Percentiles rank a stretch among this genome's conserved stretches.
phyloP scores from a whole-genome alignment of 495 filamentous ascomycete genomes.

The Aspergillus panamensis region DNA sequence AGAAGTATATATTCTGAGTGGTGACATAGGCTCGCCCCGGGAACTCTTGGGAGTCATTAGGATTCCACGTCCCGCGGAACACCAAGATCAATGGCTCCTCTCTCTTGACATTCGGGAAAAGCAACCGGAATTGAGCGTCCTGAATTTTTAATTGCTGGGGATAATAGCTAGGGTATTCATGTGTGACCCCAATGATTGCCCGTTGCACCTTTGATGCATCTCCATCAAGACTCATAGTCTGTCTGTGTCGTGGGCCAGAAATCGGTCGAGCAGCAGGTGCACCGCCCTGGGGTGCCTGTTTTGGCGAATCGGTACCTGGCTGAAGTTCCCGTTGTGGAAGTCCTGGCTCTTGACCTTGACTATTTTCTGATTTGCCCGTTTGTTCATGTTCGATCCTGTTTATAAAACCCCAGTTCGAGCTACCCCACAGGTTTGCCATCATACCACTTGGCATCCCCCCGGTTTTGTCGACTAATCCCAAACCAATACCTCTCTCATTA shows the following conservation, averaged over 20 bases:
- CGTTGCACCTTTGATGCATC: constrained; percentile 46
- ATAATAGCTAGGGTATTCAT: constrained; percentile 77
- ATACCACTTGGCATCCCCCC: constrained; percentile 76
- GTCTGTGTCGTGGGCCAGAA: constrained; percentile 56
- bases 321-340: constrained; percentile 3
- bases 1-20: constrained; percentile 83
- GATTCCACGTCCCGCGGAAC: constrained; percentile 70
- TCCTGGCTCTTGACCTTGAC: constrained; percentile 30
- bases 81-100: constrained; percentile 78
- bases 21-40: constrained; percentile 90
- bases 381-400: constrained; percentile 62
- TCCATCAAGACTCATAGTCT: constrained; percentile 74
- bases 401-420: constrained; percentile 74
- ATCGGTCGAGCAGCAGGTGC: constrained; percentile 13
- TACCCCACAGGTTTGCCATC: constrained; percentile 92
- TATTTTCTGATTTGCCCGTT: constrained; percentile 38
- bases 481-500: constrained; percentile 65
- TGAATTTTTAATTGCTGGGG: constrained; percentile 79
- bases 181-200: constrained; percentile 37
- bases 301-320: constrained; percentile 31
- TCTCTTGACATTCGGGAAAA: constrained; percentile 76
- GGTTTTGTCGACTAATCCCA: constrained; percentile 55
- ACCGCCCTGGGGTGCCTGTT: constrained; percentile 22
- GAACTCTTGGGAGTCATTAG: constrained; percentile 74
- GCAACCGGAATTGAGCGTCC: constrained; percentile 85